phyloP scores from a whole-genome alignment of 805 yeast genomes.

The Yarrowia phangngaensis region DNA sequence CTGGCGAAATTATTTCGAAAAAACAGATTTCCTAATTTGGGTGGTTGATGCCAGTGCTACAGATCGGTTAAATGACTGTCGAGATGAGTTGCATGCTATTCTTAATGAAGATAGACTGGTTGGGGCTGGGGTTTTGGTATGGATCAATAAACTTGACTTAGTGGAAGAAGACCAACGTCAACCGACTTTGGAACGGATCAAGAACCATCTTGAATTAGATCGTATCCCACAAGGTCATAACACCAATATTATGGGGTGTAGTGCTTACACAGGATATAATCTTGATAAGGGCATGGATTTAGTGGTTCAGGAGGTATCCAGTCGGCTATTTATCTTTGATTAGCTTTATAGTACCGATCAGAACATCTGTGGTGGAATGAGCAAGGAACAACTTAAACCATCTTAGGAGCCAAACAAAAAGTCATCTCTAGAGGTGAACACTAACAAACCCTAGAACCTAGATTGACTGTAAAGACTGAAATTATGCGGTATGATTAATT shows the following conservation, averaged over 20 bases:
- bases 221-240: constrained; percentile 41
- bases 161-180: constrained; percentile 36
- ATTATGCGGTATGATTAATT: no score
- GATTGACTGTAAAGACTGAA: no score
- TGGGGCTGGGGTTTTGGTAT: constrained; percentile 63
- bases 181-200: constrained; percentile 27
- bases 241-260: constrained; percentile 45
- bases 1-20: constrained; percentile 92
- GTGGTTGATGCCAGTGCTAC: constrained; percentile 67
- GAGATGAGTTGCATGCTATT: constrained; percentile 58
- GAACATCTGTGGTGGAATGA: no score
- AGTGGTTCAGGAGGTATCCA: constrained; percentile 44
- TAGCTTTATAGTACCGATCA: no score
- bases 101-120: constrained; percentile 63
- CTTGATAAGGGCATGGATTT: constrained; percentile 45
- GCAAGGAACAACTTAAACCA: no score
- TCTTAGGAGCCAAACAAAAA: no score
- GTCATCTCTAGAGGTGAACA: no score
- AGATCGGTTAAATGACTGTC: constrained; percentile 62
- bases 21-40: constrained; percentile 76
- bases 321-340: constrained; percentile 42
- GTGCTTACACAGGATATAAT: constrained; percentile 48
- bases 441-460: no score
- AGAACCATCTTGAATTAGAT: constrained; percentile 37
- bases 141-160: constrained; percentile 73